Evolutionary conservation across 2,329 filamentous ascomycete genomes (phyloP).

Genomic region (Gnomoniopsis sp.): DNA sequence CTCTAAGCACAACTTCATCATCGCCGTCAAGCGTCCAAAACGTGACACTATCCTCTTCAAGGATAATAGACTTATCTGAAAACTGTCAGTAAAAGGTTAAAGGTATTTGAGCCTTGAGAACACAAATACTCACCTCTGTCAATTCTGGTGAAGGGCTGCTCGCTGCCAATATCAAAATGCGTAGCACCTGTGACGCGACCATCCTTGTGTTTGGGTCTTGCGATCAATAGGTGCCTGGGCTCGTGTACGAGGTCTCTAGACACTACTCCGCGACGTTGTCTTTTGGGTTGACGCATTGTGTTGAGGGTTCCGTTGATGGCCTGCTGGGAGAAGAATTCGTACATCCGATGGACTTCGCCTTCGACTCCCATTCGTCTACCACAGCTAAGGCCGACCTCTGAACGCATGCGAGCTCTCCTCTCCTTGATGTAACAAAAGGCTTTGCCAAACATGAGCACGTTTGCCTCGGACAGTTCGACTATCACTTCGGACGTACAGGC

Average conservation of each 20-base stretch:
- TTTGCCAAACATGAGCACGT: neutral
- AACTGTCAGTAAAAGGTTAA: neutral
- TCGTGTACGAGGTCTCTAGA: neutral
- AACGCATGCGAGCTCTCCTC: neutral
- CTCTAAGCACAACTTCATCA: neutral
- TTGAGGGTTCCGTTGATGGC: neutral
- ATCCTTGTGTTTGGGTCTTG: neutral
- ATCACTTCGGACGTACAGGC: neutral
- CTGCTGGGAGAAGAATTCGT: neutral
- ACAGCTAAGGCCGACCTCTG: neutral
- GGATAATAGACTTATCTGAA: neutral
- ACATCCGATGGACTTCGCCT: neutral
- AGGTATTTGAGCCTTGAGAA: neutral
- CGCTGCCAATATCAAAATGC: neutral
- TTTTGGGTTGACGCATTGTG: neutral
- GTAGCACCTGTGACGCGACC: neutral
- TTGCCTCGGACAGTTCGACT: neutral
- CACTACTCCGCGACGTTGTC: neutral
- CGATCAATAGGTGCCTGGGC: neutral
- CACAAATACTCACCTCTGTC: neutral
- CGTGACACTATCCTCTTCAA: neutral
- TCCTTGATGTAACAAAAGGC: constrained; percentile 8
- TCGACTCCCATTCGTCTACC: neutral
- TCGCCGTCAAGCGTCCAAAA: neutral
- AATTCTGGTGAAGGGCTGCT: neutral